These are phyloP conservation scores for Buddleja alternifolia DNA, from an alignment of 257 asterid genomes.

Conservation along the genomic window DNA sequence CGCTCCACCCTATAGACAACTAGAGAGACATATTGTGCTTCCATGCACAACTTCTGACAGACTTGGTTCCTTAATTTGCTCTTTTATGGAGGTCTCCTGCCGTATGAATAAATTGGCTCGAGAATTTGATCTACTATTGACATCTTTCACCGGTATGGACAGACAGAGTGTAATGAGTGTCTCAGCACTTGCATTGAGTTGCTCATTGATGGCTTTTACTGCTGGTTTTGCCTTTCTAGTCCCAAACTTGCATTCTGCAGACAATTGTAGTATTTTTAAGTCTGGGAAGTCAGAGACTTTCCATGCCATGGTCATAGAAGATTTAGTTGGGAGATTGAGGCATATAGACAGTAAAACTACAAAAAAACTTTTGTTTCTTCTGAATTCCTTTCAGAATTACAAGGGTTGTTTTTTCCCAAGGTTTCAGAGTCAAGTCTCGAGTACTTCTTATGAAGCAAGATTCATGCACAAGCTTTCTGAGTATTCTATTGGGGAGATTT, in stretches of 20 bases:
- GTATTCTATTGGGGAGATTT: constrained; percentile 54
- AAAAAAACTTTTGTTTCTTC: constrained; percentile 51
- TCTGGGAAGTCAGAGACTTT: constrained; percentile 39
- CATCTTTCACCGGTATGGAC: constrained; percentile 66
- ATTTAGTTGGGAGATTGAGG: constrained; percentile 60
- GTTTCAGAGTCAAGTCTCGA: constrained; percentile 40
- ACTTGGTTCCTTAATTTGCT: constrained; percentile 36
- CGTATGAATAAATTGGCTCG: constrained; percentile 57
- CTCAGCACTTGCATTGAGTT: constrained; percentile 68
- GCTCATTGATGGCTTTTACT: constrained; percentile 86
- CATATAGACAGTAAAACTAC: constrained; percentile 48
- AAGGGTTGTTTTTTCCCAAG: constrained; percentile 40
- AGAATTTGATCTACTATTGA: constrained; percentile 66
- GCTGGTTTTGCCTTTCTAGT: constrained; percentile 55
- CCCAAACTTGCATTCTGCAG: constrained; percentile 44
- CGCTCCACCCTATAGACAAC: constrained; percentile 33
- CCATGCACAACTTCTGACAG: constrained; percentile 23
- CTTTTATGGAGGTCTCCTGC: constrained; percentile 47
- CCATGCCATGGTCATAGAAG: constrained; percentile 53
- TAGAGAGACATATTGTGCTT: constrained; percentile 29
- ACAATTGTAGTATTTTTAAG: constrained; percentile 24
- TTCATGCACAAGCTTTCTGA: constrained; percentile 53
- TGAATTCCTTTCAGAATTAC: constrained; percentile 38
- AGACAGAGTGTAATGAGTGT: constrained; percentile 51
- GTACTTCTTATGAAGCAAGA: constrained; percentile 41